Base-by-base conservation (phyloP, 2,329 filamentous ascomycete species). In the Colletotrichum euphorbiae region DNA sequence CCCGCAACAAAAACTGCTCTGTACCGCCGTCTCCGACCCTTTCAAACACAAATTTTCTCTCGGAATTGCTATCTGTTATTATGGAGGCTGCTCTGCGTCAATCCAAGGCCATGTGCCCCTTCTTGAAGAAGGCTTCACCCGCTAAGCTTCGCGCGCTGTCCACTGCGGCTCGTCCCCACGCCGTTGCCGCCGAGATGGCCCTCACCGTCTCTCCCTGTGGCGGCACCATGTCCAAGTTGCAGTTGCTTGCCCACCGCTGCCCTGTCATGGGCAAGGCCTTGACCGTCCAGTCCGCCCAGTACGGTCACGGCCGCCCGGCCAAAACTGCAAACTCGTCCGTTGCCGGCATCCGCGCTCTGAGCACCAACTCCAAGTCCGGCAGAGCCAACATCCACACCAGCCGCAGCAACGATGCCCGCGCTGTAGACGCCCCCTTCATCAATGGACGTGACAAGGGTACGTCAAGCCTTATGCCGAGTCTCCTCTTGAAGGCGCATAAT, bases 201-300 rank as follows among this genome's bases (percentile, higher is more conserved):
- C 75, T 87, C 70, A 92, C 91, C 38, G 75, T 87, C 70, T 92
- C 91, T 61, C 91, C 90, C 65, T 92, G 94, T 75, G 95, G 94
- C 73, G 93, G 94, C 76, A 93, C 93, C 81, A 97, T 98, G 89
- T 97, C 94, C 77, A 98, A 97, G 83, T 87, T 99, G 75, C 96
- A 98, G 85, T 89, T 96, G 73, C 90, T 97, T 77, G 96, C 93
- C 75, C 91, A 94, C 77, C 93, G 95, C 80, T 99, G 96, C 87
- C 96, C 96, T 67, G 91, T 99, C 80, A 99, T 99, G 96, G 95
- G 94, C 80, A 97, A 98, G 87, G 96, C 96, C 46, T 89, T 99
- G 79, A 92, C 93, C 70, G 91, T 98, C 43, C 95, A 98, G 85
- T 87, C 87, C 51, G 85, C 88, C 71, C 85, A 86, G 76, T 79